A percentile compares a stretch with the other conserved stretches of the same genome.
phyloP scores from a whole-genome alignment of 1,139 yeast species.

The Saccharomyces pastorianus region DNA sequence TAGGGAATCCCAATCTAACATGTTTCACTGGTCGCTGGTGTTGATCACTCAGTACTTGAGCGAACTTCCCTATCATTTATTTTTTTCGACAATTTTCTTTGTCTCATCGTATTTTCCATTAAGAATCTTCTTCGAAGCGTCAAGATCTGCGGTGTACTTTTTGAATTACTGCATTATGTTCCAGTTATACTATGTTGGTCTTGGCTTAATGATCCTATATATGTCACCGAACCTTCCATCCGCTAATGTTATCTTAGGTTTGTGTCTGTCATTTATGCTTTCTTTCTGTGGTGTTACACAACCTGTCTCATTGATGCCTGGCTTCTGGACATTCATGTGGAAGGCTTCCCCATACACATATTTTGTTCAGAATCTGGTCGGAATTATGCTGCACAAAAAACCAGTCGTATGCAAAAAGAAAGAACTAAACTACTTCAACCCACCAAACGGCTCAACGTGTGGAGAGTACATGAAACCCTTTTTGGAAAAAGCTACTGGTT shows the following conservation, averaged over 20 bases:
- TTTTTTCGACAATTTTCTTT: slow-evolving; percentile 46
- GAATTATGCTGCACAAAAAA: slow-evolving; percentile 46
- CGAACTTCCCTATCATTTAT: slow-evolving; percentile 50
- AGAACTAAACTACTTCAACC: slow-evolving; percentile 47
- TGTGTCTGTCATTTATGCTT: slow-evolving; percentile 46
- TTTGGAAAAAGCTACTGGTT: slow-evolving; percentile 37
- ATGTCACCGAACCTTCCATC: slow-evolving; percentile 56
- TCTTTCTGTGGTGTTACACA: slow-evolving; percentile 60
- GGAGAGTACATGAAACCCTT: slow-evolving; percentile 40
- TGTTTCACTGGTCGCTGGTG: slow-evolving; percentile 57
- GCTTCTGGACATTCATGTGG: slow-evolving; percentile 70
- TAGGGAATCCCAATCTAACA: slow-evolving; percentile 56
- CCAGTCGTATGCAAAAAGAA: slow-evolving; percentile 43
- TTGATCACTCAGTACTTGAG: slow-evolving; percentile 43
- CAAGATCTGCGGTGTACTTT: slow-evolving; percentile 49
- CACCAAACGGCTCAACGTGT: slow-evolving; percentile 58
- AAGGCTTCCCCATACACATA: slow-evolving; percentile 65
- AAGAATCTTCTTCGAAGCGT: slow-evolving; percentile 39
- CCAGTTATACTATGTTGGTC: slow-evolving; percentile 48
- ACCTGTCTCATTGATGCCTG: slow-evolving; percentile 50
- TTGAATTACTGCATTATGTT: slow-evolving; percentile 47
- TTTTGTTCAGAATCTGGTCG: slow-evolving; percentile 50
- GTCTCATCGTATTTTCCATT: slow-evolving; percentile 53
- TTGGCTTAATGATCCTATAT: slow-evolving; percentile 48
- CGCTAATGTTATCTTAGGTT: slow-evolving; percentile 49